Evolutionary conservation across 108 stramenopile species (phyloP), one percentile per base, ranked within the genome.

Genomic region (Skeletonema grethae): DNA sequence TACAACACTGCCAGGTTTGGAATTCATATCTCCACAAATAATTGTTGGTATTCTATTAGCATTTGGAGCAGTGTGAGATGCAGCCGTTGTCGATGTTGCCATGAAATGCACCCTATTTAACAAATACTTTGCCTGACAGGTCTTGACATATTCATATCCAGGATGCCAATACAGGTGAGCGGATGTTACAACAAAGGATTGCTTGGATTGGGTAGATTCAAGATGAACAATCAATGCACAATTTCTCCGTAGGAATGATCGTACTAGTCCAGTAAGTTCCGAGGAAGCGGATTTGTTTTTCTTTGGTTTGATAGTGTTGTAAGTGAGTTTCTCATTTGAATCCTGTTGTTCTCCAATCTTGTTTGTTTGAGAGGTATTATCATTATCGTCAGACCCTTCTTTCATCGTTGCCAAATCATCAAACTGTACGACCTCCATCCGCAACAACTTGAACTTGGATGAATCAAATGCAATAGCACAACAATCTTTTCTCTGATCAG

Each of bases 101-200:
- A 80, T 76, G 45, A 56, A 55, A 56, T 85, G 35, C 4, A 89
- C 74, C 61, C 85, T 86, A 70, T 95, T 90, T 36, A 87, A 57
- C 65, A 90, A 82, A 69, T 75, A 82, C 67, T 82, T 83, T 4
- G 76, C 87, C 76, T 67, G 89, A 68, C 87, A 71, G 41, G 86
- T 68, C 50, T 94, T 94, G 41, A 94, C 90, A 55, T 94, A 91
- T 72, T 90, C 90, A 67, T 84, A 91, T 31, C 79, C 82, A 9
- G 93, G 94, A 85, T 95, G 81, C 94, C 94, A 95, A 72, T 88
- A 92, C 38, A 95, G 71, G 78, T 95, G 94, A n/a, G 81, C 80
- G 29, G 84, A 86, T 25, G 83, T 88, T 8, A 95, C 75, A 9
- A 90, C 74, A 2, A 92, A 38, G 9, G 64, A 64, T 71, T 73